Evolutionary conservation across 768 basidiomycete species (phyloP), one percentile per base, ranked within the genome.

Genomic region (Tylopilus rubrobrunneus): DNA sequence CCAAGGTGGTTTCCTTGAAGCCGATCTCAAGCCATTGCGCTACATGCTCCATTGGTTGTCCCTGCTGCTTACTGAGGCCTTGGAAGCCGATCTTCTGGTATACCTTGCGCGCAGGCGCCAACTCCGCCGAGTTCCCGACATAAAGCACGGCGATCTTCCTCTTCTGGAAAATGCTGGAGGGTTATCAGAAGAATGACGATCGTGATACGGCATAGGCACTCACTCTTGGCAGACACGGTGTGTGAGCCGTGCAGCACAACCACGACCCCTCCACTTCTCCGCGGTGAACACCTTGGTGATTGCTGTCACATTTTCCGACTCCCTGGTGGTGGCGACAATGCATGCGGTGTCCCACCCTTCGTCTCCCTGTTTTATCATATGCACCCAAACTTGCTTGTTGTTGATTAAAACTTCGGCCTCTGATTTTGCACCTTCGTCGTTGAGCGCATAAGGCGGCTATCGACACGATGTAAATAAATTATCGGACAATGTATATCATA

Each of bases 221-320:
- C 63, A 86, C 79, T 79, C 66, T 56, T 74, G 68, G 59, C 79
- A 81, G 23, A 88, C 85, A 15, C 73, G 70, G 6, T 81, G 75
- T 1, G 85, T 78, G 17, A 91, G 78, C 8, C 78, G 74, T 62
- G 80, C 81, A 0, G 89, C 89, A 58, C 78, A 85, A 5, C 83
- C 79, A 1, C 64, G 70, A 0, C 76, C 65, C 42, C 84, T 74
- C 76, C 79, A 85, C 2, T 59, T 36, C 0, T 79, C 72, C 45
- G 76, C 71, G 0, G 89, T 90, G 62, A 74, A 85, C 1, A 90
- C 87, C 65, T 91, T 90, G 37, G 85, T 85, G 43, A 91, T 81
- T 0, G 84, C 79, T 3, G 82, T 80, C 25, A 85, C 76, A 5
- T 61, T 74, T 1, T 75, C 72, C 25, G 76, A 82, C 54, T 82